phyloP scores from a whole-genome alignment of 345 rosid genomes.

The Physaria fendleri region DNA sequence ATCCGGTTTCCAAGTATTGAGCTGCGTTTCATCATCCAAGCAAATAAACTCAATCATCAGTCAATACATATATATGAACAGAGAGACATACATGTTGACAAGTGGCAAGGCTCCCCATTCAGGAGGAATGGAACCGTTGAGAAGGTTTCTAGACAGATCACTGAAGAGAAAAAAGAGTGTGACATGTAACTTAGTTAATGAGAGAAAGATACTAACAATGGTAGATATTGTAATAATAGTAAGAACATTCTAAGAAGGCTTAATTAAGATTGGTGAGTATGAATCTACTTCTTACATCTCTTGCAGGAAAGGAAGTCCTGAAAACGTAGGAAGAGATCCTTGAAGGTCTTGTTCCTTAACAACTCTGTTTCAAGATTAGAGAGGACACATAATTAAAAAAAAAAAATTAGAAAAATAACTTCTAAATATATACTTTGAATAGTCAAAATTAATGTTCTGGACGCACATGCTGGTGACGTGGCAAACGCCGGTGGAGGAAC shows the following conservation, averaged over 20 bases:
- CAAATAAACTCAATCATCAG: neutral
- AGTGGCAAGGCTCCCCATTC: constrained; percentile 44
- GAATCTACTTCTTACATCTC: constrained; percentile 30
- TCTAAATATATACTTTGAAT: too few relatives aligned
- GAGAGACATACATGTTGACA: constrained; percentile 27
- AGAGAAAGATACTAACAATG: neutral
- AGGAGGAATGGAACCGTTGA: constrained; percentile 45
- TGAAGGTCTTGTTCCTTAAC: constrained; percentile 39
- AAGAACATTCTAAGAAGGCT: neutral
- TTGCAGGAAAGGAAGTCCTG: constrained; percentile 37
- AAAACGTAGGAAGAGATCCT: constrained; percentile 41
- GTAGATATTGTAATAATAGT: neutral
- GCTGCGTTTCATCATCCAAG: constrained; percentile 31
- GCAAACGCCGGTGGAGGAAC: constrained; percentile 39
- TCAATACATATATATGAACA: neutral
- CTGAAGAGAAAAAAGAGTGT: constrained; percentile 23
- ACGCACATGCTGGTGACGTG: constrained; percentile 35
- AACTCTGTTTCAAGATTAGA: constrained; percentile 26
- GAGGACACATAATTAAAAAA: neutral
- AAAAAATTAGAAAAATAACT: neutral
- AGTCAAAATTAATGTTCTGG: neutral
- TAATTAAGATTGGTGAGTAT: neutral
- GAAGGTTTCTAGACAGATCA: constrained; percentile 44
- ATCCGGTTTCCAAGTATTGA: constrained; percentile 42
- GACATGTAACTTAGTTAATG: constrained; percentile 3